These are phyloP conservation scores for Leccinum rimulosum DNA, from an alignment of 768 basidiomycete species.

Conservation along the genomic window DNA sequence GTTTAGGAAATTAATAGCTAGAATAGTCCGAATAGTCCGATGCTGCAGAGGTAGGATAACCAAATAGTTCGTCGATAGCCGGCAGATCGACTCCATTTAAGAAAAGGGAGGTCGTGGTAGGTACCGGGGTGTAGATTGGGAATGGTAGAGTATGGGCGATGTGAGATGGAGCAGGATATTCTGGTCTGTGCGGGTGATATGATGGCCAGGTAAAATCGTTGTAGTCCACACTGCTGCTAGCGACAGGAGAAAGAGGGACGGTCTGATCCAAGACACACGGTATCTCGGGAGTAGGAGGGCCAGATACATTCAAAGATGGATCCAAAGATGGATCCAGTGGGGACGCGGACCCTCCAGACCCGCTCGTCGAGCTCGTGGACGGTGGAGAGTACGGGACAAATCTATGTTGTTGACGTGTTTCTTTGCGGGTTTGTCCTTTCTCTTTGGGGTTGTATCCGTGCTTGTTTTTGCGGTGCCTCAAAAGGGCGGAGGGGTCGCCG, in stretches of 20 bases:
- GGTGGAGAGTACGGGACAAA: constrained; percentile 4
- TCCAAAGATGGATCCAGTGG: not conserved
- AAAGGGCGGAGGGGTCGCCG: constrained; percentile 23
- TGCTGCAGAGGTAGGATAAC: not conserved
- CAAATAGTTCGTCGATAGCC: not conserved
- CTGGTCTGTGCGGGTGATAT: not conserved
- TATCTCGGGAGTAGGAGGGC: not conserved
- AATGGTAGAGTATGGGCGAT: no score
- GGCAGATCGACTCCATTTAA: no score
- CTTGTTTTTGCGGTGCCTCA: constrained; percentile 14
- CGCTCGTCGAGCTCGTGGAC: not conserved
- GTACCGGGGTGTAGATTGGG: no score
- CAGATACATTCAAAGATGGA: not conserved
- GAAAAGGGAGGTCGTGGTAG: not conserved
- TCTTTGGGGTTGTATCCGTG: constrained; percentile 6
- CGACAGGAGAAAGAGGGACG: not conserved
- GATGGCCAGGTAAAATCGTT: not conserved
- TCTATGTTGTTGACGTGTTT: not conserved
- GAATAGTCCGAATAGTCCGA: no score
- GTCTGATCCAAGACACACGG: not conserved
- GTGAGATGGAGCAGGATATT: not conserved
- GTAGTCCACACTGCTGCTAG: not conserved
- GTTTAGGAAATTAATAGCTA: no score
- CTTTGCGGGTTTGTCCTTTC: not conserved
- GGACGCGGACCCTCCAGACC: not conserved